Conservation (phyloP, 805 yeast genomes). For the Komagataella pastoris region DNA sequence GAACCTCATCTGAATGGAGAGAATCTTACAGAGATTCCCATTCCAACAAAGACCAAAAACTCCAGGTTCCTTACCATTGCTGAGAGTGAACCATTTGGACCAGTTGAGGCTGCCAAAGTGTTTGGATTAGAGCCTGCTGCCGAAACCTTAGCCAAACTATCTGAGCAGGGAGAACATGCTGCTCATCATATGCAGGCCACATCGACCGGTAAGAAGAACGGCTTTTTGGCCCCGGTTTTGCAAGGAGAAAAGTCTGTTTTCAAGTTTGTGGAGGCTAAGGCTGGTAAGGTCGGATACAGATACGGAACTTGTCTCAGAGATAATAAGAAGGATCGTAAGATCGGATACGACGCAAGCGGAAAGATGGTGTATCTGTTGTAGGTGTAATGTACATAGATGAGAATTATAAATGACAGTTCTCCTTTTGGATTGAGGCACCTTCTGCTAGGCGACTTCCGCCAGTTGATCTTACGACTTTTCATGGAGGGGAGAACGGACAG, state of each 20-base stretch:
- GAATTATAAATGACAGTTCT: neutral
- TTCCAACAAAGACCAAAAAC: slow-evolving; percentile 68
- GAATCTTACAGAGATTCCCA: slow-evolving; percentile 87
- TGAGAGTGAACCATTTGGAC: slow-evolving; percentile 92
- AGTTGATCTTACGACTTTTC: neutral
- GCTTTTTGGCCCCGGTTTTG: slow-evolving; percentile 41
- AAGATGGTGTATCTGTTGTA: slow-evolving; percentile 25
- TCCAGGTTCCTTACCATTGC: slow-evolving; percentile 83
- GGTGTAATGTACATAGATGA: slow-evolving; percentile 1
- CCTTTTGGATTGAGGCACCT: neutral
- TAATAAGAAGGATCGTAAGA: slow-evolving; percentile 69
- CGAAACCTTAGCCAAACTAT: slow-evolving; percentile 55
- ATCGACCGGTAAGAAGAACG: slow-evolving; percentile 11
- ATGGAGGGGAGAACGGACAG: neutral
- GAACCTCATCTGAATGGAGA: slow-evolving; percentile 38
- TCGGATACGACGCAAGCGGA: slow-evolving; percentile 60
- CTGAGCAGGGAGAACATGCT: slow-evolving; percentile 43
- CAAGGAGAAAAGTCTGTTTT: slow-evolving; percentile 62
- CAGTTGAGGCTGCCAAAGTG: slow-evolving; percentile 83
- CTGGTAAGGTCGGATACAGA: slow-evolving; percentile 81
- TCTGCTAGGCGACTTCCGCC: too few species aligned
- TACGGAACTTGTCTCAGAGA: slow-evolving; percentile 89
- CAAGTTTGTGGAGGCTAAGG: slow-evolving; percentile 65
- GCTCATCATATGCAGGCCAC: slow-evolving; percentile 16
- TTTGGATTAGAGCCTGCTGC: slow-evolving; percentile 83